These are phyloP conservation scores for Chaetomium sp. DNA, from an alignment of 2,329 filamentous ascomycete species.

Conservation along the genomic window DNA sequence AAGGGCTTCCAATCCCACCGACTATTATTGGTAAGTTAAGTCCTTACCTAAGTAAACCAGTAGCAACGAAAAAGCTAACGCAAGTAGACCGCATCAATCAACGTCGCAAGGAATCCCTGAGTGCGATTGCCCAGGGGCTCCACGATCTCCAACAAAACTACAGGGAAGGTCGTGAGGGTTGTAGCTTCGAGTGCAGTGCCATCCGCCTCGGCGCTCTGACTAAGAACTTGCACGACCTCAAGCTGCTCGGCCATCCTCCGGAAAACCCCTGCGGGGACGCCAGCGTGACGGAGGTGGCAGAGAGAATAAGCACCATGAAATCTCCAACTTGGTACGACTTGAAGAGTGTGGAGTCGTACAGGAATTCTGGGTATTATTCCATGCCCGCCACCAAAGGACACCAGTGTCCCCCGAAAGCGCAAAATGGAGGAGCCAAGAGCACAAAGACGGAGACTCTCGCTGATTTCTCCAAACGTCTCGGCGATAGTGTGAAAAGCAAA, in stretches of 20 bases:
- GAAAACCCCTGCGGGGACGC: background rate
- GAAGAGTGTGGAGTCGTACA: too few species aligned
- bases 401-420: background rate
- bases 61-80: background rate
- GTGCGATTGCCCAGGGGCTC: background rate
- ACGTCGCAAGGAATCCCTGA: background rate
- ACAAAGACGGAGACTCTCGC: too few species aligned
- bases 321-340: background rate
- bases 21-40: background rate
- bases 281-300: background rate
- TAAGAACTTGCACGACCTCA: background rate
- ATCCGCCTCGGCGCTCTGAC: background rate
- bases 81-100: background rate
- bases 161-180: background rate
- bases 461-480: too few species aligned
- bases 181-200: background rate
- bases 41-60: background rate
- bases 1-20: background rate
- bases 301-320: background rate
- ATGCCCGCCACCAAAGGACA: too few species aligned
- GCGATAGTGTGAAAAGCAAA: background rate
- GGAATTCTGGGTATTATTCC: too few species aligned
- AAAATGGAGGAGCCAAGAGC: background rate
- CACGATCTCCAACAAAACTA: background rate
- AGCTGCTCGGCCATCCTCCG: background rate